Base-by-base conservation (phyloP, 352 stramenopile species). In the Elongisporangium senticosum region DNA sequence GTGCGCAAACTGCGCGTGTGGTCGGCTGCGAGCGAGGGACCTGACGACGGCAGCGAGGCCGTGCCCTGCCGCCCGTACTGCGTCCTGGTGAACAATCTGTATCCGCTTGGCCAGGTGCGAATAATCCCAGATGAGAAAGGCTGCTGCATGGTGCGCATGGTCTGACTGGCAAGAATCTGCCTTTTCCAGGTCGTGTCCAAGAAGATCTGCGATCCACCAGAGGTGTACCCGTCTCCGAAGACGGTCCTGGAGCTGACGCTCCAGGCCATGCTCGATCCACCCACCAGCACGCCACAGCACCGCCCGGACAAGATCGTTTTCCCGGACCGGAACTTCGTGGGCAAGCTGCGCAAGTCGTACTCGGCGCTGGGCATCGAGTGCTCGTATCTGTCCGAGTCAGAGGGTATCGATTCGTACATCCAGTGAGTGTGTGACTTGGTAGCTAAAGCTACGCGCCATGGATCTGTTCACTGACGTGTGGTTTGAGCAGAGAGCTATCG, bases 31-130 rank as follows among this genome's bases (percentile, higher is more conserved):
- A 92, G 79, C 55, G 39, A 61, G 0, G 79, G 77, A n/a, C 76
- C 70, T 3, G 79, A 64, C 0, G 79, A 89, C 7, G 79, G 80
- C 21, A 58, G 64, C 1, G 75, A 89, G 21, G 81, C 79, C 2
- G 75, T 87, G 55, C 83, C 85, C 14, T 92, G 83, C 58, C 81
- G 85, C 19, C 85, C 85, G 15, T 95, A 92, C 78, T 91, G 82
- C 53, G 85, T 95, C 24, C 63, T 95, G 13, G 82, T 95, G 40
- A 95, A 95, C 67, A 95, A 95, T 51, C 67, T 95, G 20, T 95
- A 95, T 61, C 85, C 85, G 5, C 54, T 93, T 17, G 85, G 85
- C 20, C 85, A 95, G 71, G 33, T 43, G 11, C 7, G 33, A 15
- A 43, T 43, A 4, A 17, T 10, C 33, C 13, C 33, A 17, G 8